Percentiles rank a stretch among this genome's conserved stretches.
Conservation (phyloP, 768 basidiomycete species). For the Serendipita sp. region DNA sequence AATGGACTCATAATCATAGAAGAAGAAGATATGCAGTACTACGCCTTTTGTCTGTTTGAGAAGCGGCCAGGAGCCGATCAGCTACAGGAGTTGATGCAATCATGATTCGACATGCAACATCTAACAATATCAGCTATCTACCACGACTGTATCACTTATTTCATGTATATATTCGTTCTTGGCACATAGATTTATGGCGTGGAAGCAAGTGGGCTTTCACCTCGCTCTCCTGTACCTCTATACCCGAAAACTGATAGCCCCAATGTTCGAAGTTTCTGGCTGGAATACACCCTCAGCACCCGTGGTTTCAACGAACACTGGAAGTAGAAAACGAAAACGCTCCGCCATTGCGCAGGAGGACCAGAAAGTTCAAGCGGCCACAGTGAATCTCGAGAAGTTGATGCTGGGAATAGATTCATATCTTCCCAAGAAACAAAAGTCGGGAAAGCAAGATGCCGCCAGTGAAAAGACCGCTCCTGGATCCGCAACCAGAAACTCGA, state of each 20-base stretch:
- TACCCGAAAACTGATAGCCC: not conserved
- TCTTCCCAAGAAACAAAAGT: not conserved
- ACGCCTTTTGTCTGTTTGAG: conserved; percentile 1
- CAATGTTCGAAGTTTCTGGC: not conserved
- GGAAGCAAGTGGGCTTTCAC: not conserved
- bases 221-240: not conserved
- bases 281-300: not conserved
- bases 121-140: not conserved
- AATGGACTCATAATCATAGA: not conserved
- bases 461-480: conserved; percentile 10
- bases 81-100: no score
- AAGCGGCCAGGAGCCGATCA: not conserved
- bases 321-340: conserved; percentile 39
- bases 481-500: conserved; percentile 3
- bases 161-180: not conserved
- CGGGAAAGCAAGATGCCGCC: conserved; percentile 9
- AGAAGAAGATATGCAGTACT: not conserved
- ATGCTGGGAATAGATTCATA: conserved; percentile 29
- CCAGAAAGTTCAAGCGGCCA: conserved; percentile 23
- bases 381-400: conserved; percentile 46
- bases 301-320: not conserved
- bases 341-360: conserved; percentile 24
- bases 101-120: not conserved
- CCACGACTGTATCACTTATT: not conserved
- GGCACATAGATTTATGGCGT: not conserved